Base-by-base conservation (phyloP, 768 basidiomycete genomes). In the Boletus huronensis region DNA sequence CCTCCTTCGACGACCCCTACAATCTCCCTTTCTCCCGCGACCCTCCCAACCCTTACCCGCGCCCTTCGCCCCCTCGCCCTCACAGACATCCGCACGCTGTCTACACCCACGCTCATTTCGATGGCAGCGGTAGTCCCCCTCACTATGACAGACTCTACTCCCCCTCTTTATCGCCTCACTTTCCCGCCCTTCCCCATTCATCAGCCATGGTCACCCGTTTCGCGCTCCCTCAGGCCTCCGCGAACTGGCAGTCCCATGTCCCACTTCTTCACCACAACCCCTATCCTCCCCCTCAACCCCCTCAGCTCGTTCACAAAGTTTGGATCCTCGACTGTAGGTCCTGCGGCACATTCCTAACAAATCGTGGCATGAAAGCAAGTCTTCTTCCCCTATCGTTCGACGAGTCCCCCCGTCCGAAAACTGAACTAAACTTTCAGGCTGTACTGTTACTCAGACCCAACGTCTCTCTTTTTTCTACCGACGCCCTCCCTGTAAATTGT, bases 341-440 rank as follows among this genome's bases (percentile, higher is more conserved):
- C 7, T 93, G 91, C 67, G 76, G 77, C 29, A 80, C 78, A 19
- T 92, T 92, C 65, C 71, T 93, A 45, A 88, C 90, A 16, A 91
- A 93, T 68, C 80, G 90, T 26, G 90, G 85, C 52, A 93, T 93
- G 90, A 88, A 88, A 79, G 88, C 83, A 61, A 69, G 78, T 55
- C 42, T 36, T 41, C 32, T 28, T 36, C 32, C 25, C 44, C 10
- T 29, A 17, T 38, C 50, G 3, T 38, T 17, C 14, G 21, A 31
- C 44, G 14, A 35, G 11, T 39, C 31, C 11, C 14, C 29, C 44
- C 21, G 10, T 26, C 41, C 10, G 39, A 17, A 44, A 19, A 35
- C 58, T 59, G 21, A 68, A 40, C 32, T 11, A 4, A 35, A 46
- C 45, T 19, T 58, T 29, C 62, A 91, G 90, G 90, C 90, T 44